Base-by-base conservation (phyloP, 2,329 filamentous ascomycete species). In the Fusarium austroafricanum region DNA sequence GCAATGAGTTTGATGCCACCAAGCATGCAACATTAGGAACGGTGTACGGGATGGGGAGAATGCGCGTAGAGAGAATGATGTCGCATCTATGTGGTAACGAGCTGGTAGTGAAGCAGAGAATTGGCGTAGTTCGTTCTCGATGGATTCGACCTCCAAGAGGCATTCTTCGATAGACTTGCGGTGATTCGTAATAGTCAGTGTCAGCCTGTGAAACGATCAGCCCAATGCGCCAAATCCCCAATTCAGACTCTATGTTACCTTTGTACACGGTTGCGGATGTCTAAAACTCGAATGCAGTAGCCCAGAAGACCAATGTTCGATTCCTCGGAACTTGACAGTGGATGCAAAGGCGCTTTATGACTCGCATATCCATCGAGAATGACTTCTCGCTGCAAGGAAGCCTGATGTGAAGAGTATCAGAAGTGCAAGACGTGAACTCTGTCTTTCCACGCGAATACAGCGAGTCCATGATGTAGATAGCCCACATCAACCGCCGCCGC, bases 1-100 rank as follows among this genome's bases (percentile, higher is more conserved):
- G 39, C 71, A 73, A 14, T 73, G 71, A 1, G 65, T 65, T 21
- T 73, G 71, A 39, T 73, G 71, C 70, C 70, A 73, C 71, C 71
- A 73, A n/a, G 65, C 63, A 26, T 73, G 71, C 0, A 73, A 46
- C 71, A 73, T 73, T 10, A 73, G 29, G 4, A 65, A 73, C 1
- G 71, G 54, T 1, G 68, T 73, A 10, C 71, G 51, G 2, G 65
- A 68, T 6, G 67, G 67, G 0, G 70, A 70, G 15, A 68, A 73
- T 1, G 71, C 67, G 2, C 70, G 67, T 0, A 73, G 40, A 9
- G 70, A 73, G 10, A 73, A 58, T 6, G 64, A 55, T 42, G 70
- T 45, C 5, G 52, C 44, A 31, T 73, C 65, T 11, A 69, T 59
- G 8, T 44, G 43, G 10, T 70, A 72, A 1, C 55, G 47, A 3